Base-by-base conservation (phyloP, 1,139 yeast genomes). In the Suhomyces coccinellae region DNA sequence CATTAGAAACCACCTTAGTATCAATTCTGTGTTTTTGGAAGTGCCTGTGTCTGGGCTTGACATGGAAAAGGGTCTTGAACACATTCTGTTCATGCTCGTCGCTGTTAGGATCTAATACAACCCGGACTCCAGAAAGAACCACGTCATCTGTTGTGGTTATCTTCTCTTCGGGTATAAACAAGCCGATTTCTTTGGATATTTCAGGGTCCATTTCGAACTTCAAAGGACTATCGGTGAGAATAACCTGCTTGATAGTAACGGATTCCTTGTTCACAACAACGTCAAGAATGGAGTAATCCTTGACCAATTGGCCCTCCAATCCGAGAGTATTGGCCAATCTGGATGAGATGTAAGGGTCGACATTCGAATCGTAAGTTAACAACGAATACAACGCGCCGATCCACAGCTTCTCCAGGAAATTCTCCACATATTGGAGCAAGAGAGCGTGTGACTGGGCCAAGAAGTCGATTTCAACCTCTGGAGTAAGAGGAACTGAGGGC, bases 21-120 rank as follows among this genome's bases (percentile, higher is more conserved):
- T 43, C 43, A 0, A 50, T 42, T 1, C 41, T 33, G 11, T 52
- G 30, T 2, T 41, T 44, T 7, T 50, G 43, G 13, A 44, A 37
- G 33, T 47, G 41, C 45, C 79, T 58, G 52, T 69, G 76, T 45
- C 75, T 62, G 9, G 79, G 79, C 46, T 71, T 71, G 10, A 71
- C 58, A 50, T 74, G 79, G 53, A 74, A 72, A 51, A 74, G 52
- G 0, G 79, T 74, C 44, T 65, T 65, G 47, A 69, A 47, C 37
- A 57, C 56, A 22, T 52, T 49, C 27, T 46, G 49, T 4, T 50
- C 53, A 7, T 36, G 41, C 7, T 36, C 34, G 8, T 48, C 47
- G n/a, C 32, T 30, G 1, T 48, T 52, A 2, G 47, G 54, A 39
- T 57, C 58, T 27, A 69, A 57, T 3, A 66, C 53, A 4, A 64